Evolutionary conservation across 352 stramenopile genomes (phyloP).

Genomic region (Globisporangium radiosum): DNA sequence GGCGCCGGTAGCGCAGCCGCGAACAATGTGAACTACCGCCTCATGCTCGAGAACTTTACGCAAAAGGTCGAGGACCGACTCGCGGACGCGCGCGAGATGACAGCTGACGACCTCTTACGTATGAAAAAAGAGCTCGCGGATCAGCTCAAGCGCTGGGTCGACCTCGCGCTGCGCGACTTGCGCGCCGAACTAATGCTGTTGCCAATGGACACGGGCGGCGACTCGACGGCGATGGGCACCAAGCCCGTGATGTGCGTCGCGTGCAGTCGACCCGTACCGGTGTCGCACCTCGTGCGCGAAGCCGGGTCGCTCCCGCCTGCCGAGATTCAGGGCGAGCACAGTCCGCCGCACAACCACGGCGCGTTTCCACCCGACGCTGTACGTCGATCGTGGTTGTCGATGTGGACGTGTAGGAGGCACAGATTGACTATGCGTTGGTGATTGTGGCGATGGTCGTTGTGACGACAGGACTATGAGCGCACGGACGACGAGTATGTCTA

Average conservation of each 20-base stretch:
- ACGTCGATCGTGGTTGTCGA: not conserved
- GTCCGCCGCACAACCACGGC: conserved; percentile 12
- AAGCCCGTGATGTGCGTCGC: conserved; percentile 81
- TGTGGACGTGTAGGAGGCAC: not conserved
- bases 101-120: conserved; percentile 50
- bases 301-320: conserved; percentile 34
- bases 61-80: conserved; percentile 65
- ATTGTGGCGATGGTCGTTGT: conserved; percentile 6
- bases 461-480: conserved; percentile 48
- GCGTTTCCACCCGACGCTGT: conserved; percentile 13
- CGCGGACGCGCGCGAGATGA: conserved; percentile 55
- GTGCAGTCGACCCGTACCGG: conserved; percentile 66
- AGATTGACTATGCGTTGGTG: too few species aligned
- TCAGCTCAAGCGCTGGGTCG: conserved; percentile 46
- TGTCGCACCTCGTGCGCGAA: conserved; percentile 50
- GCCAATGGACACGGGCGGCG: conserved; percentile 34
- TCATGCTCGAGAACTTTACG: conserved; percentile 68
- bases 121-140: conserved; percentile 64
- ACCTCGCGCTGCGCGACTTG: conserved; percentile 51
- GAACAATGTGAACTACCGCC: conserved; percentile 56
- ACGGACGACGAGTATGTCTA: conserved; percentile 75
- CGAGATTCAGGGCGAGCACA: conserved; percentile 26
- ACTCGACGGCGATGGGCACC: conserved; percentile 70
- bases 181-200: conserved; percentile 62
- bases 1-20: conserved; percentile 18